Evolutionary conservation across 495 filamentous ascomycete species (phyloP).

Genomic region (Choiromyces venosus): DNA sequence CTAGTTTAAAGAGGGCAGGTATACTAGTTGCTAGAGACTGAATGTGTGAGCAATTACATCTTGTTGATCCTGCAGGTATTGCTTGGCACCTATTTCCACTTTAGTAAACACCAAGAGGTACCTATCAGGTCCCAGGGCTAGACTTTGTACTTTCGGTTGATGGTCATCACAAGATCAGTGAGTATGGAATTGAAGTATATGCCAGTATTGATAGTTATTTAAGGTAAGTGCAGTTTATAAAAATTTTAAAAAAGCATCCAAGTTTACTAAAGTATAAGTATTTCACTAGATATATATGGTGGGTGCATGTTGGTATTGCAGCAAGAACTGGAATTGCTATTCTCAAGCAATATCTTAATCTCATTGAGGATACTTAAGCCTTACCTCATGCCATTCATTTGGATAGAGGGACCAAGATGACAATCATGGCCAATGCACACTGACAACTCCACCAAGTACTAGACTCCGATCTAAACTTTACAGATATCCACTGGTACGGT

Average conservation of each 20-base stretch:
- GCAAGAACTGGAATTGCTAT: background rate
- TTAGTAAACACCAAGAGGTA: background rate
- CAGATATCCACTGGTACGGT: constrained; percentile 6
- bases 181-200: constrained; percentile 18
- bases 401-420: constrained; percentile 1
- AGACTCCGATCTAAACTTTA: background rate
- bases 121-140: background rate
- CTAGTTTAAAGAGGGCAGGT: background rate
- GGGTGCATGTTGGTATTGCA: constrained; percentile 14
- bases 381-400: constrained; percentile 4
- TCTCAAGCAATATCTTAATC: constrained; percentile 4
- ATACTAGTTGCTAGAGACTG: background rate
- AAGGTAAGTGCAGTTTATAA: background rate
- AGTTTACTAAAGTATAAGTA: background rate
- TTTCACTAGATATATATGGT: constrained; percentile 1
- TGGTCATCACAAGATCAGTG: constrained; percentile 12
- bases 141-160: constrained; percentile 15
- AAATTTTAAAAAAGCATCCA: too few species aligned
- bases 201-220: constrained; percentile 9
- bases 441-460: background rate
- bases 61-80: background rate
- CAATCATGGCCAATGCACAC: constrained; percentile 14
- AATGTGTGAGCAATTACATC: constrained; percentile 7
- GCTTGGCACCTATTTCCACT: background rate
- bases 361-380: background rate